Evolutionary conservation across 2,329 filamentous ascomycete species (phyloP).

Genomic region (Ophiosphaerella korrae): DNA sequence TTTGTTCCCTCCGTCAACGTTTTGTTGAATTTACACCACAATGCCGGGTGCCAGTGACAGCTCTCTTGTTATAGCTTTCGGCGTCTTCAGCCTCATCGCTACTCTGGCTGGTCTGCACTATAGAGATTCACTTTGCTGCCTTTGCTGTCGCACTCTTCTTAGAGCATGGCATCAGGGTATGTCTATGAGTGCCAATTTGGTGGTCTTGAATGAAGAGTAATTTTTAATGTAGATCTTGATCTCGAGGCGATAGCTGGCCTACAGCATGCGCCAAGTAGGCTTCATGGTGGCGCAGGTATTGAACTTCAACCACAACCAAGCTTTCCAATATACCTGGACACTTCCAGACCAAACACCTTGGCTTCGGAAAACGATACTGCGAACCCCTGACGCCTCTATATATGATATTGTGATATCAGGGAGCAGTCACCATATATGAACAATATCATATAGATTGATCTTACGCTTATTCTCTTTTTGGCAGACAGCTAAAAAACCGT

Average conservation of each 20-base stretch:
- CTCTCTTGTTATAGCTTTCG: constrained; percentile 5
- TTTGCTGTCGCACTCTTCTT: constrained; percentile 2
- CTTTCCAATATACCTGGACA: background rate
- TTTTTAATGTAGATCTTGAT: background rate
- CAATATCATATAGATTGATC: too few species aligned
- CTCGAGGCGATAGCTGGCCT: background rate
- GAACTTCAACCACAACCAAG: background rate
- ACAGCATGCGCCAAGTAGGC: background rate
- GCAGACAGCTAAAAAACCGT: too few species aligned
- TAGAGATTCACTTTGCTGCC: constrained; percentile 9
- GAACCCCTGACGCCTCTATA: too few species aligned
- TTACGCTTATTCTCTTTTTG: too few species aligned
- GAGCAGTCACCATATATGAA: too few species aligned
- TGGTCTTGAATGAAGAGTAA: background rate
- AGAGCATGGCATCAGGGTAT: constrained; percentile 1
- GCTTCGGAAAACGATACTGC: too few species aligned
- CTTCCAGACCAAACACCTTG: background rate
- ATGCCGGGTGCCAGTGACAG: constrained; percentile 4
- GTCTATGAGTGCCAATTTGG: background rate
- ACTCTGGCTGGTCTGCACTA: constrained; percentile 7
- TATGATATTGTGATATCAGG: too few species aligned
- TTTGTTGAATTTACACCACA: background rate
- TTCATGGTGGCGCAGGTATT: background rate
- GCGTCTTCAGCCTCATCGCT: constrained; percentile 6
- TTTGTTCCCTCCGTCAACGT: background rate